Percentiles rank a stretch among this genome's conserved stretches.
These are phyloP conservation scores for Eremochloa ophiuroides DNA, from an alignment of 176 grass and related monocot genomes.

Conservation along the genomic window DNA sequence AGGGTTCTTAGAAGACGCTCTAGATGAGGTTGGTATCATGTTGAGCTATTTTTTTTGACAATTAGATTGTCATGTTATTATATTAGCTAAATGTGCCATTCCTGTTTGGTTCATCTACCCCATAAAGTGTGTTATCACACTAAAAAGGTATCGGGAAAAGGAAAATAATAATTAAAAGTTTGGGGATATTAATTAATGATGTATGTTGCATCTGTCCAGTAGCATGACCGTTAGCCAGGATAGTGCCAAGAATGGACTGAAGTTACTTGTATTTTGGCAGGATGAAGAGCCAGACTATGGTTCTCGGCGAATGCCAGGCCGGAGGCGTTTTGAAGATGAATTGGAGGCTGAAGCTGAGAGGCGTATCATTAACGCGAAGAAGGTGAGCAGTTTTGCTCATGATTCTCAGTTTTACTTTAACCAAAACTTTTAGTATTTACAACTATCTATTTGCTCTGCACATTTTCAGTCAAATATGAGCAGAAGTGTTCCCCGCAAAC, in stretches of 20 bases:
- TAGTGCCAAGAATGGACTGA: conserved; percentile 3
- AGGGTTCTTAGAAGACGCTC: conserved; percentile 75
- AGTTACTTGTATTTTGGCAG: conserved; percentile 30
- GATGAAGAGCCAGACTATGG: conserved; percentile 81
- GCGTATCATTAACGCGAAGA: conserved; percentile 65
- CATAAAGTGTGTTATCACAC: background rate
- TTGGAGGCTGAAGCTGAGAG: conserved; percentile 76
- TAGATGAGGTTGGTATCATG: conserved; percentile 68
- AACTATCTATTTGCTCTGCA: conserved; percentile 16
- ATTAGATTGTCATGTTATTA: conserved; percentile 4
- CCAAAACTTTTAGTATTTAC: conserved; percentile 2
- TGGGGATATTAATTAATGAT: too few relatives aligned
- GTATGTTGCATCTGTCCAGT: background rate
- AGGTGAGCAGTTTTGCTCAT: conserved; percentile 33
- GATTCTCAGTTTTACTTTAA: background rate
- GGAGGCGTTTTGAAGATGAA: conserved; percentile 68
- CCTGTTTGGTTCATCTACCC: background rate
- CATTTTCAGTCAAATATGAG: conserved; percentile 57
- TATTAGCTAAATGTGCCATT: background rate
- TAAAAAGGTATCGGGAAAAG: background rate
- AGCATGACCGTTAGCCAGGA: background rate
- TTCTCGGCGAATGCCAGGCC: conserved; percentile 50
- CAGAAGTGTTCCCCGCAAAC: conserved; percentile 50
- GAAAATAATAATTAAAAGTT: background rate
- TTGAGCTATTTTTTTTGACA: conserved; percentile 15